These are phyloP conservation scores for Bocquillonia castaneifolia DNA, from an alignment of 441 rosid species.

Conservation along the genomic window DNA sequence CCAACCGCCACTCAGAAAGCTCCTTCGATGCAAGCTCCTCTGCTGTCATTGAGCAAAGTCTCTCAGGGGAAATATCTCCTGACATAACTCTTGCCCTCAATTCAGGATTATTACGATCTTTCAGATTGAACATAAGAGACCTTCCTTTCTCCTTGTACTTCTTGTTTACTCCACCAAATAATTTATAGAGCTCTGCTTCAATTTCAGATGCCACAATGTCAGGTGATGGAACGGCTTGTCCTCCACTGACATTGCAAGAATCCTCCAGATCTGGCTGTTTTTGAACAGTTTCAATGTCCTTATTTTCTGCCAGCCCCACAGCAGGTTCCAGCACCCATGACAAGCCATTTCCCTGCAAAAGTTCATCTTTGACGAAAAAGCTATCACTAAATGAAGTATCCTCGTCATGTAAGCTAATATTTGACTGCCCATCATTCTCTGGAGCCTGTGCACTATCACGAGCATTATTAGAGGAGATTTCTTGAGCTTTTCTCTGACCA, in stretches of 20 bases:
- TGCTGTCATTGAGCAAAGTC: conserved; percentile 79
- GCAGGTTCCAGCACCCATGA: conserved; percentile 80
- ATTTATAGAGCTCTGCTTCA: conserved; percentile 67
- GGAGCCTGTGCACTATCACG: conserved; percentile 23
- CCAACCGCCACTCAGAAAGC: conserved; percentile 89
- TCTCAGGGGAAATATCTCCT: conserved; percentile 61
- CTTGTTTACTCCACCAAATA: conserved; percentile 84
- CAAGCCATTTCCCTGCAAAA: conserved; percentile 91
- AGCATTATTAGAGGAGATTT: conserved; percentile 22
- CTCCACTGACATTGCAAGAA: conserved; percentile 17
- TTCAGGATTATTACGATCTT: conserved; percentile 84
- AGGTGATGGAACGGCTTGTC: conserved; percentile 33
- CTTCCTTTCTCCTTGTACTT: conserved; percentile 90
- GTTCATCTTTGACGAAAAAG: conserved; percentile 79
- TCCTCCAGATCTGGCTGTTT: conserved; percentile 21
- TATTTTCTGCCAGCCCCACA: conserved; percentile 33
- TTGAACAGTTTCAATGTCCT: conserved; percentile 28
- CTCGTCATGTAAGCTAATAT: conserved; percentile 45
- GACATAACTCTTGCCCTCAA: conserved; percentile 69
- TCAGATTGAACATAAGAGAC: conserved; percentile 78
- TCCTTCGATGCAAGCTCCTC: conserved; percentile 95
- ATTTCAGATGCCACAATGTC: conserved; percentile 53
- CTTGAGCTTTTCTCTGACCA: conserved; percentile 28
- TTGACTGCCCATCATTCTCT: conserved; percentile 35
- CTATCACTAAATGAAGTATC: conserved; percentile 62